Base-by-base conservation (phyloP, 805 yeast species). In the Saturnispora saitoi region DNA sequence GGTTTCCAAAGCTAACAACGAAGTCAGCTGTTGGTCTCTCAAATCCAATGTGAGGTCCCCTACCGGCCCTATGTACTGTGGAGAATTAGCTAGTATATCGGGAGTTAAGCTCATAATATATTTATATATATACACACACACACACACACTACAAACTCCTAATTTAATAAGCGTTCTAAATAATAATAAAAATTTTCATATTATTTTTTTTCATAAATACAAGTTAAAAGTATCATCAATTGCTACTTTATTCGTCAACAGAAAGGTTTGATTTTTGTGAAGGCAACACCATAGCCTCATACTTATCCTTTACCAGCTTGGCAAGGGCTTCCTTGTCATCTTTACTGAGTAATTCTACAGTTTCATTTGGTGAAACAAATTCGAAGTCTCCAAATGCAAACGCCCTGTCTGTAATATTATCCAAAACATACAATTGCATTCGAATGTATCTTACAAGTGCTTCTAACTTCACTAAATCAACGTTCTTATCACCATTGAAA, bases 391-490 rank as follows among this genome's bases (percentile, higher is more conserved):
- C 99, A 56, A 86, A 79, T 1, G 95, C 96, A 70, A 93, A 91
- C 56, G 91, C 96, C 57, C 95, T 75, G 64, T 93, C 99, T 30
- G 88, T 77, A 73, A 88, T 78, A 63, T 82, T 81, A 62, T 84
- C 84, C 59, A 93, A 70, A 14, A 93, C 91, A 61, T 90, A 93
- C 45, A 93, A 69, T 63, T 93, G 96, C 57, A 86, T 83, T 64
- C 97, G 81, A 26, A 88, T 83, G 62, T 91, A 93, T 54, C 87
- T 86, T n/a, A 90, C 86, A 56, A 86, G 72, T 12, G 93, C 90
- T 65, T 90, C 97, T 40, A 93, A 70, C 52, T 88, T 88, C 49
- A 85, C 80, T 65, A 83, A 73, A 66, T 91, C 96, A 17, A 83
- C 80, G 55, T 86, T 80, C 39, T 80, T 78, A 65, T 86, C 82